Evolutionary conservation across 148 eudicot species (phyloP), one percentile per base, ranked within the genome.

Genomic region (Chenopodium quinoa): DNA sequence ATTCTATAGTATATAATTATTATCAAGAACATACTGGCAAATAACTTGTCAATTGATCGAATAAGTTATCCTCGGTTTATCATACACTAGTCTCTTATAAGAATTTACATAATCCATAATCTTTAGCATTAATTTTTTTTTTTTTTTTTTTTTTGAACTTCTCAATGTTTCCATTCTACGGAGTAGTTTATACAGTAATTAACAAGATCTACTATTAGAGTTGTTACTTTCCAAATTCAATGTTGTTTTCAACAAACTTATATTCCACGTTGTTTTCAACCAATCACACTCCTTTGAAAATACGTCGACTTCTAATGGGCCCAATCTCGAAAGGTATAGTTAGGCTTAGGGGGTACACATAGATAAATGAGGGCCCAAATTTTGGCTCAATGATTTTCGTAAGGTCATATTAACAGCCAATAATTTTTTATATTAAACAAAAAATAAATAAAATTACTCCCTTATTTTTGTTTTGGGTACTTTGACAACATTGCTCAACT

Each of bases 261-360:
- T 46, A 72, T 72, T 72, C 54, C 54, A 22, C 14, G 56, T 44
- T 46, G 75, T 44, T 72, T 72, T 46, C 54, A 6, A 72, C 29
- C 75, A 72, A 72, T 72, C 75, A 44, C 29, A 72, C 16, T 72
- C 75, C 75, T 27, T 72, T 73, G 60, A 46, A 47, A 73, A 47
- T 47, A 17, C 23, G 75, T 44, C 20, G 76, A 47, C 76, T 73
- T 47, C 25, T 29, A n/a, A 23, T 73, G 76, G 76, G 32, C 60
- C 76, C 60, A 47, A 40, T 48, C 20, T 1, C 10, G 22, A 46
- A n/a, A 73, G 50, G 74, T 12, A 71, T 71, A 14, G 48, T 37
- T 71, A 40, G 44, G 47, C 37, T 32, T 69, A 27, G 29, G 32
- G 32, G 29, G 70, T 25, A 17, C 22, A 66, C 34, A 11, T 1